phyloP scores from a whole-genome alignment of 2,329 filamentous ascomycete genomes.

The Calonectria pteridis region DNA sequence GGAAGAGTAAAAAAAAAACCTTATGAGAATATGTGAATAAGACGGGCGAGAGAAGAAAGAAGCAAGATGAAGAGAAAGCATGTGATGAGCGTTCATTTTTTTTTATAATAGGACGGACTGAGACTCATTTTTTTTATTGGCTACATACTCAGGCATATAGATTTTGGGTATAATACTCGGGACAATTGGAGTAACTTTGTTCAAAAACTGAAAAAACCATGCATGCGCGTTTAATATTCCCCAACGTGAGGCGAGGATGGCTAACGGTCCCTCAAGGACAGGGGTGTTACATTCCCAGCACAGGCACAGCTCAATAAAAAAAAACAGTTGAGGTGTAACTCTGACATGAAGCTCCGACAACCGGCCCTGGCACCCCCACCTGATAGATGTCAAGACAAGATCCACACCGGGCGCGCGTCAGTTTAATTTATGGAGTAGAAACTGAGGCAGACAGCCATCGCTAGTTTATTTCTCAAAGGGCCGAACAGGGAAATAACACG shows the following conservation, averaged over 20 bases:
- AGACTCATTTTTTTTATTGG: conserved; percentile 18
- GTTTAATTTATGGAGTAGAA: not conserved
- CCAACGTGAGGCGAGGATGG: not conserved
- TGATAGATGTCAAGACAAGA: not conserved
- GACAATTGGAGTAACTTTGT: conserved; percentile 28
- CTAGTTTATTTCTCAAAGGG: not conserved
- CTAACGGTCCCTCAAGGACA: not conserved
- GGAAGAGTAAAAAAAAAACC: conserved; percentile 13
- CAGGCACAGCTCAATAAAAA: not conserved
- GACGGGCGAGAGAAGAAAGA: not conserved
- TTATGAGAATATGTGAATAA: not conserved
- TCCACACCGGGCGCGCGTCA: not conserved
- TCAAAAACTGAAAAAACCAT: not conserved
- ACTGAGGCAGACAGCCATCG: not conserved
- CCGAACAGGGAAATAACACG: not conserved
- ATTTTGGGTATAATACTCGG: conserved; percentile 24
- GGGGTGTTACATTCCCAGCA: not conserved
- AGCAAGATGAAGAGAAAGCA: not conserved
- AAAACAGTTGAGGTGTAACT: not conserved
- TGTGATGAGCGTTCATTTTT: conserved; percentile 24
- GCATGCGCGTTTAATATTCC: not conserved
- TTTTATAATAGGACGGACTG: conserved; percentile 18
- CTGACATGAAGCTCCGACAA: not conserved
- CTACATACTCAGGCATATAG: conserved; percentile 26
- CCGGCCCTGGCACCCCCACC: not conserved